A percentile compares a stretch with the other conserved stretches of the same genome.
Evolutionary conservation across 2,329 filamentous ascomycete species (phyloP).

Genomic region (Aspergillus uvarum): DNA sequence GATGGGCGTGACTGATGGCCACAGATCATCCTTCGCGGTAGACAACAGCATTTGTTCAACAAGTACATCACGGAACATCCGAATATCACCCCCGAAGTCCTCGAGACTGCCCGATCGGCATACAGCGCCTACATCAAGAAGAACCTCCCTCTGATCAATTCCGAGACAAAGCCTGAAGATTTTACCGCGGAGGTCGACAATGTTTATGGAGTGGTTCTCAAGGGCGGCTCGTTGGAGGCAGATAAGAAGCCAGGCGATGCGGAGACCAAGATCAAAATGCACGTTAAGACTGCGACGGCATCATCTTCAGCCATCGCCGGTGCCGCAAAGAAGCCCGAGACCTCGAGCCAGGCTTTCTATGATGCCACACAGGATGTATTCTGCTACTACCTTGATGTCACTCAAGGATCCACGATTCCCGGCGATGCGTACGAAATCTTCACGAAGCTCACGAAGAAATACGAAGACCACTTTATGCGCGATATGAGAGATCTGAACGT

Average conservation of each 20-base stretch:
- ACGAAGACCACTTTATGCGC: constrained; percentile 82
- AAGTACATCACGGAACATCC: constrained; percentile 62
- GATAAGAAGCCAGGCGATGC: constrained; percentile 65
- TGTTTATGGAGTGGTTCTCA: constrained; percentile 55
- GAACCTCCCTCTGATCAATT: constrained; percentile 59
- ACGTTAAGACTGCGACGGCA: constrained; percentile 63
- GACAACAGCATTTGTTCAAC: constrained; percentile 74
- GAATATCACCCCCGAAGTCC: constrained; percentile 45
- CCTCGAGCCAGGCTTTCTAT: constrained; percentile 52
- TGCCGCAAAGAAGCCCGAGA: constrained; percentile 26
- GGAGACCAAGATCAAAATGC: constrained; percentile 88
- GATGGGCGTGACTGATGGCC: constrained; percentile 7
- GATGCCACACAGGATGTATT: constrained; percentile 61
- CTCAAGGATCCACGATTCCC: constrained; percentile 57
- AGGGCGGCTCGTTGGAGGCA: constrained; percentile 55
- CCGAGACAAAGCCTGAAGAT: constrained; percentile 46
- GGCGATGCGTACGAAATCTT: constrained; percentile 72
- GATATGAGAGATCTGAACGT: constrained; percentile 89
- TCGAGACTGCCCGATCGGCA: constrained; percentile 51
- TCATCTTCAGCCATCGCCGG: constrained; percentile 54
- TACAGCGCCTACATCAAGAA: constrained; percentile 63
- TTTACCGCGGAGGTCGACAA: constrained; percentile 52
- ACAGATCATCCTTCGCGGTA: constrained; percentile 63
- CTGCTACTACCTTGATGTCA: constrained; percentile 76
- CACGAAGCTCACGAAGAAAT: constrained; percentile 79